phyloP scores from a whole-genome alignment of 2,329 filamentous ascomycete genomes.

The Colletotrichum paranaense region DNA sequence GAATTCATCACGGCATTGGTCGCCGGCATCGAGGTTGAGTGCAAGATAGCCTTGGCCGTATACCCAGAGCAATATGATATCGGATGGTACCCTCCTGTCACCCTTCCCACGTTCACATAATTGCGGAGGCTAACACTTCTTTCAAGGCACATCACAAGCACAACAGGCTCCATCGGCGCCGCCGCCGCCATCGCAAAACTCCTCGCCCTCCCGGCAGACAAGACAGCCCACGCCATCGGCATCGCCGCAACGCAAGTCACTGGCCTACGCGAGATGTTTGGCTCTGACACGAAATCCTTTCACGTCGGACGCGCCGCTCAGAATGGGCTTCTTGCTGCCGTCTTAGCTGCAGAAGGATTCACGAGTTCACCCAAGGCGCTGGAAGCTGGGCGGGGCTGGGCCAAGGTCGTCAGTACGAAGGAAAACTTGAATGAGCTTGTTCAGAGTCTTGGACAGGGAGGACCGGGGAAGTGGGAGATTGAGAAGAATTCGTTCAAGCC shows the following conservation, averaged over 20 bases:
- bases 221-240: not conserved
- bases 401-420: not conserved
- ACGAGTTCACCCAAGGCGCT: not conserved
- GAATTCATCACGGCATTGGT: not conserved
- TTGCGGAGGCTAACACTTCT: not conserved
- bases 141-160: not conserved
- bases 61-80: not conserved
- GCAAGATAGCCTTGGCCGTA: not conserved
- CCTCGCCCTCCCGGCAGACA: not conserved
- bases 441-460: not conserved
- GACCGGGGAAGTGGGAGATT: not conserved
- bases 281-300: not conserved
- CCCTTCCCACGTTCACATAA: not conserved
- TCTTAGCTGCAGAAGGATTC: not conserved
- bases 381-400: not conserved
- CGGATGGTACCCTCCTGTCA: not conserved
- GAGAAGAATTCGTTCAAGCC: not conserved
- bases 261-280: not conserved
- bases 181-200: not conserved
- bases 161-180: not conserved
- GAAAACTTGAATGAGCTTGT: not conserved
- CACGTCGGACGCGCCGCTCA: not conserved
- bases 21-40: not conserved
- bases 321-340: not conserved
- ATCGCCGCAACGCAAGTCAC: not conserved